phyloP scores from a whole-genome alignment of 2,329 filamentous ascomycete species.

The Alternaria panax region DNA sequence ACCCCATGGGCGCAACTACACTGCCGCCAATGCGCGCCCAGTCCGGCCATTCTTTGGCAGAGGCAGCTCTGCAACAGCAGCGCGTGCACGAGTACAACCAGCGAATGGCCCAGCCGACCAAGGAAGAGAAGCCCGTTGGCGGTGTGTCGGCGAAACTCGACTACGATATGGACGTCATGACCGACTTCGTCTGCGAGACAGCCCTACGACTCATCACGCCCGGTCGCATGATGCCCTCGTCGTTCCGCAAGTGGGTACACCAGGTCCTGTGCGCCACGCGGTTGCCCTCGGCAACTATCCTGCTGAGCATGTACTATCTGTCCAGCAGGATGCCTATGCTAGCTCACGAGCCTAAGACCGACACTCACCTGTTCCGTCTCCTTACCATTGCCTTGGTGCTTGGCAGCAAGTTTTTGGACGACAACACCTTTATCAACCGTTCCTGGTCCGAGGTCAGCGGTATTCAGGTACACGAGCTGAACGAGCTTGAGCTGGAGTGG shows the following conservation, averaged over 20 bases:
- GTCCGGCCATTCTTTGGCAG: conserved; percentile 48
- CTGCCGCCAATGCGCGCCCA: conserved; percentile 58
- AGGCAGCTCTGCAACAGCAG: conserved; percentile 50
- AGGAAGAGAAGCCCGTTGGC: conserved; percentile 74
- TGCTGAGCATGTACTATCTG: conserved; percentile 89
- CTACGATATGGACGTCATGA: conserved; percentile 96
- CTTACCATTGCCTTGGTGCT: conserved; percentile 84
- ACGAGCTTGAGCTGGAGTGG: conserved; percentile 88
- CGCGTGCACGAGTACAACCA: conserved; percentile 52
- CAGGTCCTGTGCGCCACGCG: conserved; percentile 90
- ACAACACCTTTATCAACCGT: conserved; percentile 97
- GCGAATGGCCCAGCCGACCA: conserved; percentile 52
- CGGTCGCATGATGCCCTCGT: conserved; percentile 67
- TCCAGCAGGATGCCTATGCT: conserved; percentile 82
- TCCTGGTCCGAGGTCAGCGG: conserved; percentile 96
- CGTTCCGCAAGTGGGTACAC: conserved; percentile 90
- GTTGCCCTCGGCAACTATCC: conserved; percentile 87
- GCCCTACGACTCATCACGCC: conserved; percentile 74
- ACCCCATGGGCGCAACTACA: conserved; percentile 54
- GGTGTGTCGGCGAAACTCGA: conserved; percentile 93
- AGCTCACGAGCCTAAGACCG: conserved; percentile 59
- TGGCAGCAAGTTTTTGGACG: conserved; percentile 94
- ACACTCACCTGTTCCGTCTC: conserved; percentile 83
- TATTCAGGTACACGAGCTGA: conserved; percentile 83
- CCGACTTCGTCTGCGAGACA: conserved; percentile 93